Percentiles rank a stretch among this genome's conserved stretches.
phyloP scores from a whole-genome alignment of 2,329 filamentous ascomycete genomes.

The Trichophyton benhamiae region DNA sequence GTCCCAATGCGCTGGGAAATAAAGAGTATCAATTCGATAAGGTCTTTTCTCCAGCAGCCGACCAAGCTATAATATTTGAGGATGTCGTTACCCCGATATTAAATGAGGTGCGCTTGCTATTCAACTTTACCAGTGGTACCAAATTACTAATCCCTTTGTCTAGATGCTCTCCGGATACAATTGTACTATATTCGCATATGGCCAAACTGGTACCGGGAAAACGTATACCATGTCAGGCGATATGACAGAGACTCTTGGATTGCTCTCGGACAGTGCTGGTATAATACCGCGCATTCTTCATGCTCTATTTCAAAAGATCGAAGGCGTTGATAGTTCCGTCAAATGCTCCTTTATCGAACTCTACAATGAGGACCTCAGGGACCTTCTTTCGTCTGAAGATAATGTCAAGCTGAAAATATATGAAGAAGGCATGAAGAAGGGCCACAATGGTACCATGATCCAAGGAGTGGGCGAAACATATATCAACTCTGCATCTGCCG shows the following conservation, averaged over 20 bases:
- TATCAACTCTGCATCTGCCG: conserved; percentile 71
- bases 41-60: conserved; percentile 88
- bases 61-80: conserved; percentile 88
- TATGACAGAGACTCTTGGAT: conserved; percentile 74
- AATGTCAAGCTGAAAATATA: conserved; percentile 84
- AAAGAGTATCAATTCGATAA: conserved; percentile 96
- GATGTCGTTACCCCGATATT: conserved; percentile 88
- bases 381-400: conserved; percentile 74
- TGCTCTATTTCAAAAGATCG: conserved; percentile 73
- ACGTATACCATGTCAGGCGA: conserved; percentile 99
- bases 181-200: conserved; percentile 97
- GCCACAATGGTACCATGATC: conserved; percentile 67
- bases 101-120: conserved; percentile 57
- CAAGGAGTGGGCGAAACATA: conserved; percentile 97
- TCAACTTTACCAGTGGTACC: neutral
- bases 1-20: conserved; percentile 80
- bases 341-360: conserved; percentile 98
- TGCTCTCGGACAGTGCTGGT: conserved; percentile 80
- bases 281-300: conserved; percentile 90
- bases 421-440: conserved; percentile 65
- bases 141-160: neutral
- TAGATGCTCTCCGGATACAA: conserved; percentile 92
- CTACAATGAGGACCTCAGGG: conserved; percentile 93
- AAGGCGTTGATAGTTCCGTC: conserved; percentile 73
- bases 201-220: conserved; percentile 94